These are phyloP conservation scores for Leccinum fallax DNA, from an alignment of 1,284 basidiomycete genomes.

Conservation along the genomic window DNA sequence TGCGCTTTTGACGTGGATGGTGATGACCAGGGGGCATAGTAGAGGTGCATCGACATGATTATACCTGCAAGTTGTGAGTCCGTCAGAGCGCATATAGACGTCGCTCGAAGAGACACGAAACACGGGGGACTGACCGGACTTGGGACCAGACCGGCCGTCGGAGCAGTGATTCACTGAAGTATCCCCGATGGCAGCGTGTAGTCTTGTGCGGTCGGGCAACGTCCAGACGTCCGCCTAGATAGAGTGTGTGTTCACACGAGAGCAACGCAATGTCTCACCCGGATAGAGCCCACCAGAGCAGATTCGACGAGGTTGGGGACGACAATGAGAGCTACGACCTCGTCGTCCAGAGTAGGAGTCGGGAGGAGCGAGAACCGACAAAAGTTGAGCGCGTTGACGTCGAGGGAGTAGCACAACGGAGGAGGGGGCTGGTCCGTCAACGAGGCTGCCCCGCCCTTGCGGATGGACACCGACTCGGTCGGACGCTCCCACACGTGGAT, in stretches of 20 bases:
- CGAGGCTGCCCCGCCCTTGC: conserved; percentile 58
- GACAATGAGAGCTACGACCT: conserved; percentile 60
- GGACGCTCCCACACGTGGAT: conserved; percentile 66
- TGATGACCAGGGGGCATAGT: conserved; percentile 34
- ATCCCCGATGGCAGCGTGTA: conserved; percentile 82
- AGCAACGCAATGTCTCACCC: background rate
- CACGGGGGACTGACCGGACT: conserved; percentile 31
- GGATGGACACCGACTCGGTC: conserved; percentile 48
- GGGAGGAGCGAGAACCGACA: conserved; percentile 73
- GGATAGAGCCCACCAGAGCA: conserved; percentile 57
- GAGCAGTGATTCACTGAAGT: conserved; percentile 31
- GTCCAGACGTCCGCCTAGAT: conserved; percentile 79
- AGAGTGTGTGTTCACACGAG: background rate
- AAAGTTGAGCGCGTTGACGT: conserved; percentile 89
- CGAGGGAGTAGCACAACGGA: conserved; percentile 62
- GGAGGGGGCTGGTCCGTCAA: conserved; percentile 54
- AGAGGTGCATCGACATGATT: conserved; percentile 83
- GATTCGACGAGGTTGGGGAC: conserved; percentile 89
- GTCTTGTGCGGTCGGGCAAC: conserved; percentile 59
- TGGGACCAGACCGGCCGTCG: conserved; percentile 45
- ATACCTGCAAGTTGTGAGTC: conserved; percentile 53
- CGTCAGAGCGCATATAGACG: background rate
- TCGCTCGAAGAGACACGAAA: background rate
- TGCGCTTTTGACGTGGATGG: conserved; percentile 21
- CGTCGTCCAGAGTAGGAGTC: conserved; percentile 11